These are phyloP conservation scores for Magnaporthiopsis incrustans DNA, from an alignment of 2,329 filamentous ascomycete genomes.

Conservation along the genomic window DNA sequence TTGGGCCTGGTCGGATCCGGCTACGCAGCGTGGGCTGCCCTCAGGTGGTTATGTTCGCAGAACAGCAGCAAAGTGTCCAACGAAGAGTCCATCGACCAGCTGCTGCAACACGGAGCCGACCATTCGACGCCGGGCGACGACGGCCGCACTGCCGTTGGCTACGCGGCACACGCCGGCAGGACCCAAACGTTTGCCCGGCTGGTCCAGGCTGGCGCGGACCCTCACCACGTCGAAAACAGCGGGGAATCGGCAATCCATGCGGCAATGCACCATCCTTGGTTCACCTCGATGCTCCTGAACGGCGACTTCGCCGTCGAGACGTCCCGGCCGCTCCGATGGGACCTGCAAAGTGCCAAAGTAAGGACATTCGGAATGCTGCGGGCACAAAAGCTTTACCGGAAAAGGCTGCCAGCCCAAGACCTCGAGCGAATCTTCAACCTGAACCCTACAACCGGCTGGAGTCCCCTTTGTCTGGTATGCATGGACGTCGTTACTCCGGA, in stretches of 20 bases:
- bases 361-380: too few relatives aligned
- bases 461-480: background rate
- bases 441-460: background rate
- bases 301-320: background rate
- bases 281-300: background rate
- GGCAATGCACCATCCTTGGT: background rate
- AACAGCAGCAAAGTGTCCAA: too few relatives aligned
- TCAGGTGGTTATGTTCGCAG: too few relatives aligned
- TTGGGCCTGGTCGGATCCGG: too few relatives aligned
- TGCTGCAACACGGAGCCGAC: background rate
- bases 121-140: background rate
- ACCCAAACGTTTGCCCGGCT: background rate
- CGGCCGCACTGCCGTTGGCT: background rate
- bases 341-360: rapidly evolving
- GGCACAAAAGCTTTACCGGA: background rate
- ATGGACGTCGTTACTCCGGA: background rate
- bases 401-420: background rate
- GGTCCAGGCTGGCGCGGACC: background rate
- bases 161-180: background rate
- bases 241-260: background rate
- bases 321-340: background rate
- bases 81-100: background rate
- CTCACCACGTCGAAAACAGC: background rate
- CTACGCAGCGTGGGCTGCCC: too few relatives aligned
- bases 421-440: background rate